phyloP scores from a whole-genome alignment of 2,329 filamentous ascomycete species.

The Alternaria conjuncta region DNA sequence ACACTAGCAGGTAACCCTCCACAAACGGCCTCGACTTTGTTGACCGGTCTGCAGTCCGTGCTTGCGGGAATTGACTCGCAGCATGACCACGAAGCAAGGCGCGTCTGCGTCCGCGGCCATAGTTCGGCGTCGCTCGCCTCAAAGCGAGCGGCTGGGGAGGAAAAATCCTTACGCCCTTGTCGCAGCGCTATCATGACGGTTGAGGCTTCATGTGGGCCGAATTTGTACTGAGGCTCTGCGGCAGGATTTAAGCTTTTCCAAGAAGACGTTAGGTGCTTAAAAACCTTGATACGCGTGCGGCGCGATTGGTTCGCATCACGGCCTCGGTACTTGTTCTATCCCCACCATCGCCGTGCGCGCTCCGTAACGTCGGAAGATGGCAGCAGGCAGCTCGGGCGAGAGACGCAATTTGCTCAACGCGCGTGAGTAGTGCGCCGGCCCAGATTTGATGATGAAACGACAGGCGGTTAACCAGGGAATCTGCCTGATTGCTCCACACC shows the following conservation, averaged over 20 bases:
- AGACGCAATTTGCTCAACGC: background rate
- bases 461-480: background rate
- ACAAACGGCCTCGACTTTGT: conserved; percentile 3
- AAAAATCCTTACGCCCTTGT: conserved; percentile 12
- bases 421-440: background rate
- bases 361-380: background rate
- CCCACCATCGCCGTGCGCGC: conserved; percentile 4
- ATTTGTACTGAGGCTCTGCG: conserved; percentile 11
- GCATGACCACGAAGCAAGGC: conserved; percentile 2
- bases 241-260: conserved; percentile 15
- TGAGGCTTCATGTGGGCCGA: conserved; percentile 15
- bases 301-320: conserved; percentile 2
- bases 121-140: conserved; percentile 13
- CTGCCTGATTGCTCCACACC: background rate
- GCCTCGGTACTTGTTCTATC: conserved; percentile 3
- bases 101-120: conserved; percentile 10
- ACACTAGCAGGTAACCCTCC: background rate
- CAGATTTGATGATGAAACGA: background rate
- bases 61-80: conserved; percentile 11
- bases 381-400: conserved; percentile 12
- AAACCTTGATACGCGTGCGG: conserved; percentile 3
- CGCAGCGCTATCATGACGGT: conserved; percentile 17
- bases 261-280: conserved; percentile 13
- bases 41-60: conserved; percentile 23
- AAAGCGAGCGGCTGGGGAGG: conserved; percentile 17